phyloP scores from a whole-genome alignment of 352 stramenopile species.

The Phytophthora fragariaefolia region DNA sequence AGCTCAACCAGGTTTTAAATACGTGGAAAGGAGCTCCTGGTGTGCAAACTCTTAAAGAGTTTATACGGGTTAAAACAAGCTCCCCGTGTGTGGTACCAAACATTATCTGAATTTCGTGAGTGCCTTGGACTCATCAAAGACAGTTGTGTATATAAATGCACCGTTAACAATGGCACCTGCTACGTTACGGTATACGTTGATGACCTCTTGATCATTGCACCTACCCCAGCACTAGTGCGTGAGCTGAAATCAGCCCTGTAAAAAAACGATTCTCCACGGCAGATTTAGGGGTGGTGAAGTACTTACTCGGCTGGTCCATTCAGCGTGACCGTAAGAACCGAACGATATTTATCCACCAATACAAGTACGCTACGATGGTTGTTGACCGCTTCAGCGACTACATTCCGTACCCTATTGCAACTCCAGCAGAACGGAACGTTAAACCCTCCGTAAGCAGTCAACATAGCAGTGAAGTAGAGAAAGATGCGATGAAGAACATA shows the following conservation, averaged over 20 bases:
- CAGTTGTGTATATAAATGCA: constrained; percentile 5
- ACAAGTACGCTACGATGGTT: no score
- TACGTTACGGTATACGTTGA: constrained; percentile 20
- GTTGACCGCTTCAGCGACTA: background rate
- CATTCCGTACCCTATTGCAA: constrained; percentile 20
- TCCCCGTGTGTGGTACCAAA: constrained; percentile 20
- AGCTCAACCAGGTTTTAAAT: constrained; percentile 20
- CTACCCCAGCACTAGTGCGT: no score
- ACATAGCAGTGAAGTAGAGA: constrained; percentile 5
- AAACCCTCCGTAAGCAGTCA: constrained; percentile 12
- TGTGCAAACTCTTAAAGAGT: constrained; percentile 19
- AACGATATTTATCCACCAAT: no score
- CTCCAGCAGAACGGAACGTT: constrained; percentile 14
- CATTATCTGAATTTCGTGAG: constrained; percentile 14
- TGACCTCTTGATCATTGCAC: constrained; percentile 15
- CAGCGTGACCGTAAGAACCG: no score
- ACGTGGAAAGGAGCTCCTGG: constrained; percentile 15
- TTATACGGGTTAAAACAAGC: constrained; percentile 27
- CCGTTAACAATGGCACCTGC: constrained; percentile 4
- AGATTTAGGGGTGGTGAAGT: no score
- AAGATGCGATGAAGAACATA: constrained; percentile 1
- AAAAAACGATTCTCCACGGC: no score
- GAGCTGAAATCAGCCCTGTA: no score
- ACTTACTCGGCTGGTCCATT: no score
- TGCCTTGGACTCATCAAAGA: constrained; percentile 18